phyloP scores from a whole-genome alignment of 2,329 filamentous ascomycete genomes.

The Sporothrix pallida region DNA sequence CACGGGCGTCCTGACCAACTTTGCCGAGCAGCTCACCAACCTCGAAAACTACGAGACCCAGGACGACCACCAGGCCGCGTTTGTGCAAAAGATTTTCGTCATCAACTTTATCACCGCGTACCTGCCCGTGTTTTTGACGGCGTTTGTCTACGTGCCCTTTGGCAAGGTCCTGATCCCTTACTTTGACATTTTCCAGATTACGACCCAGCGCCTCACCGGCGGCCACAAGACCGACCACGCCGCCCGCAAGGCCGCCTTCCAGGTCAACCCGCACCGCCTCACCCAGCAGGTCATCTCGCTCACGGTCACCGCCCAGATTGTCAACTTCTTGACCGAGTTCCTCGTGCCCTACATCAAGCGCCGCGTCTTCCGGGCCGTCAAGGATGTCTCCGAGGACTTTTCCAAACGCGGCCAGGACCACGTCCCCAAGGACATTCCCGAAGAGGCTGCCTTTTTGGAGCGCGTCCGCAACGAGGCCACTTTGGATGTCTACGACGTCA shows the following conservation, averaged over 20 bases:
- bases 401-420: constrained; percentile 55
- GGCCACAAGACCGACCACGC: constrained; percentile 62
- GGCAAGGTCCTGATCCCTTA: constrained; percentile 82
- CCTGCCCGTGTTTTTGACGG: constrained; percentile 74
- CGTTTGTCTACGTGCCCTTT: constrained; percentile 84
- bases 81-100: constrained; percentile 92
- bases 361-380: constrained; percentile 76
- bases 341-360: constrained; percentile 86
- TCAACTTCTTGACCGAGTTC: constrained; percentile 84
- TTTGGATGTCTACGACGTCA: constrained; percentile 85
- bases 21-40: constrained; percentile 78
- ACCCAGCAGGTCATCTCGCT: constrained; percentile 95
- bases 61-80: constrained; percentile 79
- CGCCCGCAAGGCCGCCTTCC: constrained; percentile 59
- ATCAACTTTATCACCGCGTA: constrained; percentile 84
- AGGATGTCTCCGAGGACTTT: constrained; percentile 69
- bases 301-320: constrained; percentile 89
- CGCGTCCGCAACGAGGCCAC: constrained; percentile 83
- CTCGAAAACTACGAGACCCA: constrained; percentile 92
- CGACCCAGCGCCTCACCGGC: constrained; percentile 75
- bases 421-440: constrained; percentile 65
- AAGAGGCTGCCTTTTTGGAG: constrained; percentile 79
- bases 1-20: constrained; percentile 72
- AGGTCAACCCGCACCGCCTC: constrained; percentile 81
- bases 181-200: constrained; percentile 78